phyloP scores from a whole-genome alignment of 768 basidiomycete genomes.

The Boletus eberwhitei region DNA sequence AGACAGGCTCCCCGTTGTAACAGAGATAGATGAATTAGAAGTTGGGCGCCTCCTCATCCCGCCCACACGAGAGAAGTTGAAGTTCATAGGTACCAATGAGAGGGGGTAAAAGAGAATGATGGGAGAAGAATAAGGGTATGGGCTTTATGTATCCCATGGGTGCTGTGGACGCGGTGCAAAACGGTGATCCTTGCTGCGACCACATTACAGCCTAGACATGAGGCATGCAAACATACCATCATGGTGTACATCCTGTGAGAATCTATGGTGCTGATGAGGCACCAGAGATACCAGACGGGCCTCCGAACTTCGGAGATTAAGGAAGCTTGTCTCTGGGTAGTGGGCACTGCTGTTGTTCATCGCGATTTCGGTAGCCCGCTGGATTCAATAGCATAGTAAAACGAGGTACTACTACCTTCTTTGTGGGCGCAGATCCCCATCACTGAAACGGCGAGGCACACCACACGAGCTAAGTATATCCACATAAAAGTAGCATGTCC shows the following conservation, averaged over 20 bases:
- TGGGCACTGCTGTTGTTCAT: not conserved
- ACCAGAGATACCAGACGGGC: not conserved
- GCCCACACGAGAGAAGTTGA: not conserved
- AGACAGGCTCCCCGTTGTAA: not conserved
- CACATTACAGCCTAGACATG: not conserved
- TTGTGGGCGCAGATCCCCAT: conserved; percentile 7
- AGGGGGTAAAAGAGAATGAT: not conserved
- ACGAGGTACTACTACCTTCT: conserved; percentile 2
- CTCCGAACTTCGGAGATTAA: not conserved
- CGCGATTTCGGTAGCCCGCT: not conserved
- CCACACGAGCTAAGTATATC: not conserved
- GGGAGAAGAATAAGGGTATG: not conserved
- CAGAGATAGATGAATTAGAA: not conserved
- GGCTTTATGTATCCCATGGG: conserved; percentile 8
- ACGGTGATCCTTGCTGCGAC: not conserved
- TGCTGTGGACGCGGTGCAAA: not conserved
- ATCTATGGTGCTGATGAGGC: not conserved
- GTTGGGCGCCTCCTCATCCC: not conserved
- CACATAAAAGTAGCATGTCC: not conserved
- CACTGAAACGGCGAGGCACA: not conserved
- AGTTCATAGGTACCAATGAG: conserved; percentile 2
- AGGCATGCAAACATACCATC: not conserved
- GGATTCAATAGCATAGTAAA: not conserved
- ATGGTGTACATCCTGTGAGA: conserved; percentile 1
- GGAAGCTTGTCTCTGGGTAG: no score